These are phyloP conservation scores for Bruguiera sexangula DNA, from an alignment of 345 rosid species.

Conservation along the genomic window DNA sequence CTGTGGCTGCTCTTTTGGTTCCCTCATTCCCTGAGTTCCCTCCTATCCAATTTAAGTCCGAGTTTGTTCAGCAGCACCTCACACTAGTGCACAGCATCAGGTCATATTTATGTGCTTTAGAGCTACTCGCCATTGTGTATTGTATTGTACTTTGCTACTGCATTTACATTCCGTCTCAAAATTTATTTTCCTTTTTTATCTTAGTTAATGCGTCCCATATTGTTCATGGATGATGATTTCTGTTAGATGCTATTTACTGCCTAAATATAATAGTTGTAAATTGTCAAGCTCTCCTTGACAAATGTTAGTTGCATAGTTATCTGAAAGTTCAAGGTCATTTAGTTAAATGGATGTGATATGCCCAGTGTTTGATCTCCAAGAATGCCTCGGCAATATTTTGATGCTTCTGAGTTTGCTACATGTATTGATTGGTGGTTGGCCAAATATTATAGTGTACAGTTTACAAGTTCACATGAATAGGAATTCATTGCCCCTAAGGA, in stretches of 20 bases:
- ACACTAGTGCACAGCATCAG: background rate
- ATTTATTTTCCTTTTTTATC: background rate
- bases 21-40: too few species aligned
- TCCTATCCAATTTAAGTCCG: background rate
- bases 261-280: background rate
- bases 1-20: background rate
- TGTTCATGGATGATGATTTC: background rate
- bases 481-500: background rate
- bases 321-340: background rate
- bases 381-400: conserved; percentile 17
- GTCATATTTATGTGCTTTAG: background rate
- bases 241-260: background rate
- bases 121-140: background rate
- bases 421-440: conserved; percentile 4
- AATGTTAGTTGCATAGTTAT: background rate
- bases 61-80: background rate
- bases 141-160: background rate
- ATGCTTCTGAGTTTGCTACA: conserved; percentile 8
- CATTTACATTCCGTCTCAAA: too few species aligned
- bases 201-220: background rate
- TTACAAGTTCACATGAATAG: background rate
- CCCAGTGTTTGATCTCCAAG: conserved; percentile 3
- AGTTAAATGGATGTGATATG: background rate
- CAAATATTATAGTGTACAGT: conserved; percentile 8
- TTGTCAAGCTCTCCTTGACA: background rate